Conservation (phyloP, 2,329 filamentous ascomycete genomes). For the Fusarium continuum region DNA sequence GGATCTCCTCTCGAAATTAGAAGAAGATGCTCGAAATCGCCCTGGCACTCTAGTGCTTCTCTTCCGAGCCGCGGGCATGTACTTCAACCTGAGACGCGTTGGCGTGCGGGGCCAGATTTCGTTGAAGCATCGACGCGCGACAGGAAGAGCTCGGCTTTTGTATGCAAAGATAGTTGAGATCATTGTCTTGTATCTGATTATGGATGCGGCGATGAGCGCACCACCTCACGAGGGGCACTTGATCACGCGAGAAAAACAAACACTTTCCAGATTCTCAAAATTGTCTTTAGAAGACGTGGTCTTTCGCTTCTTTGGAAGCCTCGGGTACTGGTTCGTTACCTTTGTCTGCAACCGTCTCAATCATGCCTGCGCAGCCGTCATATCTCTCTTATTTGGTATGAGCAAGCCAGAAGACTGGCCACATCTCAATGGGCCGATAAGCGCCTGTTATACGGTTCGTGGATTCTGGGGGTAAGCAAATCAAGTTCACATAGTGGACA, state of each 20-base stretch:
- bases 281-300: neutral
- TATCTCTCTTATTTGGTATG: neutral
- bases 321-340: neutral
- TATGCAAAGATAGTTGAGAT: neutral
- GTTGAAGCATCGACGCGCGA: fast-evolving
- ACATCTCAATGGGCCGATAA: neutral
- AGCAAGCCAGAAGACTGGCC: conserved; percentile 1
- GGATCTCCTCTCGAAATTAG: neutral
- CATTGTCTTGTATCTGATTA: neutral
- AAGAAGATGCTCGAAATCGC: fast-evolving
- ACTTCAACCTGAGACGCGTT: neutral
- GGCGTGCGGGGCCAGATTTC: neutral
- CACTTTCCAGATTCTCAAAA: fast-evolving
- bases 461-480: conserved; percentile 7
- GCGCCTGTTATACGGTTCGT: neutral
- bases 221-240: neutral
- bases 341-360: neutral
- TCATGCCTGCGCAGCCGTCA: neutral
- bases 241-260: neutral
- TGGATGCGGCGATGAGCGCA: neutral
- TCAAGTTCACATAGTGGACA: no score
- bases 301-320: neutral
- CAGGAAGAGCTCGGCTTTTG: neutral
- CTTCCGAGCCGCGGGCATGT: neutral
- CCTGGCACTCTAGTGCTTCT: fast-evolving